Percentiles rank a stretch among this genome's conserved stretches.
Conservation (phyloP, 2,329 filamentous ascomycete genomes). For the Plectosphaerella sp. region DNA sequence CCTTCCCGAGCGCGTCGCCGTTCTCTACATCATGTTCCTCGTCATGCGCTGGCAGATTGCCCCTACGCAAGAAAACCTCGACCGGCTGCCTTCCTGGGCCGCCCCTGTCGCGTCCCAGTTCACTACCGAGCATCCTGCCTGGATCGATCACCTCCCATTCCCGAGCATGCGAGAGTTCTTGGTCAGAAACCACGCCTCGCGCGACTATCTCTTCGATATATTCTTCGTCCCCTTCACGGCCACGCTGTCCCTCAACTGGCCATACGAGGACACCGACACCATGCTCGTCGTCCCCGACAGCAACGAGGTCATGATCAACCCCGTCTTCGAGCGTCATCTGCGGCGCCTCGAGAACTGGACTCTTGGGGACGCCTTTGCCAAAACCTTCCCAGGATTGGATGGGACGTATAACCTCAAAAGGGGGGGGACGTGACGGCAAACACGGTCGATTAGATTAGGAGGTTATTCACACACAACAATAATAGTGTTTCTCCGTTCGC, state of each 20-base stretch:
- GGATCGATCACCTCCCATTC: conserved; percentile 81
- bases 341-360: conserved; percentile 76
- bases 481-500: no score
- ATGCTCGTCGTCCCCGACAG: conserved; percentile 54
- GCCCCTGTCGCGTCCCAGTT: conserved; percentile 64
- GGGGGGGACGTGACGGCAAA: neutral
- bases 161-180: conserved; percentile 69
- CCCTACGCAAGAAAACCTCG: conserved; percentile 74
- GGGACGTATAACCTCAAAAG: conserved; percentile 35
- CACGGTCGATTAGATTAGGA: no score
- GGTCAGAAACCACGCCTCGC: conserved; percentile 40
- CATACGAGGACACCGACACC: conserved; percentile 69
- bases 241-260: conserved; percentile 78
- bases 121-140: conserved; percentile 65
- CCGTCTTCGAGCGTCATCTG: conserved; percentile 79
- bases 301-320: conserved; percentile 74
- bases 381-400: conserved; percentile 55
- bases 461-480: no score
- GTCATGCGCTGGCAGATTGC: conserved; percentile 82
- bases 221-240: conserved; percentile 81
- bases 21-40: conserved; percentile 83
- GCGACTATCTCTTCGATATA: conserved; percentile 64
- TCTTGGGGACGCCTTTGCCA: conserved; percentile 64
- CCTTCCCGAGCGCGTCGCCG: conserved; percentile 78
- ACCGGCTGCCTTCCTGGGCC: conserved; percentile 70